These are phyloP conservation scores for Sporothrix sp. DNA, from an alignment of 2,329 filamentous ascomycete species.

Conservation along the genomic window DNA sequence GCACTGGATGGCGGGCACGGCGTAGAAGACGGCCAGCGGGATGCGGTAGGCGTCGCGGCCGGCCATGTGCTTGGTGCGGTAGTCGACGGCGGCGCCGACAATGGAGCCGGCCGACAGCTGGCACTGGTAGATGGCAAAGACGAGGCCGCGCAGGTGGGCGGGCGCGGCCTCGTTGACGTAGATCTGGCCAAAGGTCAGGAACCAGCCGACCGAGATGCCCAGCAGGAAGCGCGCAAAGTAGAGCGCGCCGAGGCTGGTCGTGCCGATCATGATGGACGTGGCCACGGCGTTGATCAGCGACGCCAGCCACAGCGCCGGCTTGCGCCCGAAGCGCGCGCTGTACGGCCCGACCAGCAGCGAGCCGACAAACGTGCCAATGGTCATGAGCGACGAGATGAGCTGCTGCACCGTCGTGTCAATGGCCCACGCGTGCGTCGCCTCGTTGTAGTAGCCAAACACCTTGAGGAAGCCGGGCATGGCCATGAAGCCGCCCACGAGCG, in stretches of 20 bases:
- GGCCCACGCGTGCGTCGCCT: conserved; percentile 20
- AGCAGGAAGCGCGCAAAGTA: conserved; percentile 26
- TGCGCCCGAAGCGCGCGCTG: conserved; percentile 22
- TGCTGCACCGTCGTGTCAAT: conserved; percentile 28
- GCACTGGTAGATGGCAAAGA: conserved; percentile 27
- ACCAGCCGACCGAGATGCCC: conserved; percentile 28
- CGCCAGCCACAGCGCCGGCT: conserved; percentile 22
- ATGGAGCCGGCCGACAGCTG: conserved; percentile 28
- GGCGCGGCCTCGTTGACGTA: conserved; percentile 29
- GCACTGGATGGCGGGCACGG: conserved; percentile 24
- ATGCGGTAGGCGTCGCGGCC: conserved; percentile 16
- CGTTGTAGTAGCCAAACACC: conserved; percentile 27
- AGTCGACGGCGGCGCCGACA: conserved; percentile 25
- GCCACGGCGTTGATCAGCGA: conserved; percentile 23
- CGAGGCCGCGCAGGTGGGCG: conserved; percentile 27
- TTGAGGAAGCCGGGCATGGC: conserved; percentile 28
- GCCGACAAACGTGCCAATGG: conserved; percentile 26
- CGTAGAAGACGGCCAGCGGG: conserved; percentile 25
- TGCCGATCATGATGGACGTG: conserved; percentile 24
- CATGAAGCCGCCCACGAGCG: conserved; percentile 26
- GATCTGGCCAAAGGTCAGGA: conserved; percentile 29
- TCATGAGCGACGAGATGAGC: conserved; percentile 28
- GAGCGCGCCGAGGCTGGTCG: conserved; percentile 23
- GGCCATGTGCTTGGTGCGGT: conserved; percentile 31
- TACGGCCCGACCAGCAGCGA: conserved; percentile 25